Evolutionary conservation across 306 rosid species (phyloP).

Genomic region (Prunus dulcis): DNA sequence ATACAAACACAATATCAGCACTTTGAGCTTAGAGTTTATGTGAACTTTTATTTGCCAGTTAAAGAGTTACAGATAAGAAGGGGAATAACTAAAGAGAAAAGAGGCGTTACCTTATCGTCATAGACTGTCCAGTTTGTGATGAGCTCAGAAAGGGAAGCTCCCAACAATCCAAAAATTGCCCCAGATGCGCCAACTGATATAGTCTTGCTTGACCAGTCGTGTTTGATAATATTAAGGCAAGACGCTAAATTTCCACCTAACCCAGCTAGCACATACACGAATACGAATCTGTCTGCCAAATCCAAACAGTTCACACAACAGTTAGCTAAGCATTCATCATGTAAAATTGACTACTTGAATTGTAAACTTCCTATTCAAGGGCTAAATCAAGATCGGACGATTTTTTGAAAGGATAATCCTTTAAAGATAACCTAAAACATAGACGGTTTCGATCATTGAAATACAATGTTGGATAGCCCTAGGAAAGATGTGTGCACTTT

Average conservation of each 20-base stretch:
- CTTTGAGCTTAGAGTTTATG: too few species aligned
- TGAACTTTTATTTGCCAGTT: too few species aligned
- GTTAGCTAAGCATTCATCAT: neutral
- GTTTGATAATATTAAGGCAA: conserved; percentile 25
- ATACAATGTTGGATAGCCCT: too few species aligned
- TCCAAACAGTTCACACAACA: conserved; percentile 7
- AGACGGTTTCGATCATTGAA: too few species aligned
- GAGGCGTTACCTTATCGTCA: conserved; percentile 54
- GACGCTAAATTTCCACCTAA: conserved; percentile 81
- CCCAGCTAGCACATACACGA: conserved; percentile 61
- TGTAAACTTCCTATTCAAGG: neutral
- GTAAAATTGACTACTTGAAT: neutral
- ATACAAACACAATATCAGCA: too few species aligned
- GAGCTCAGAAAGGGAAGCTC: conserved; percentile 92
- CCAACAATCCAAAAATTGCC: conserved; percentile 83
- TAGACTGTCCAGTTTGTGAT: conserved; percentile 83
- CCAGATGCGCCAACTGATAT: conserved; percentile 92
- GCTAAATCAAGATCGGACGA: too few species aligned
- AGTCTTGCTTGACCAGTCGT: neutral
- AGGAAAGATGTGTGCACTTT: too few species aligned
- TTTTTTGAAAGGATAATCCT: too few species aligned
- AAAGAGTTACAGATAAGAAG: too few species aligned
- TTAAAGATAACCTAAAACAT: too few species aligned
- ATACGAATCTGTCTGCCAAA: conserved; percentile 66
- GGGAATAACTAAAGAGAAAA: too few species aligned